Evolutionary conservation across 768 basidiomycete species (phyloP).

Genomic region (Boletus edulis): DNA sequence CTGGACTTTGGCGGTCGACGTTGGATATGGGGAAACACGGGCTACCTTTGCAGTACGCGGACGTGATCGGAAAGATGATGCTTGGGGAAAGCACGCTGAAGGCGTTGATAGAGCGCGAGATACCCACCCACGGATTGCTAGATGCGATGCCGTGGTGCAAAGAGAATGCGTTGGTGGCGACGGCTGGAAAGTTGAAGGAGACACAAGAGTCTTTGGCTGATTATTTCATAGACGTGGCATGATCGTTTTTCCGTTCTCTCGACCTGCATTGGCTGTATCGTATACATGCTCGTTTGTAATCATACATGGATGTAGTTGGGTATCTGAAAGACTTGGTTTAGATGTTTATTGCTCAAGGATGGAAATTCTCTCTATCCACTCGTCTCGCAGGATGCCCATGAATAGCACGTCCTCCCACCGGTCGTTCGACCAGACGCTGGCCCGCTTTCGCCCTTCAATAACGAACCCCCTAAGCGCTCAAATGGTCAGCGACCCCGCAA

Average conservation of each 20-base stretch:
- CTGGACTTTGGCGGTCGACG: conserved; percentile 43
- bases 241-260: not conserved
- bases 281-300: conserved; percentile 11
- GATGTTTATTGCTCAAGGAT: conserved; percentile 16
- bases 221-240: conserved; percentile 43
- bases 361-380: conserved; percentile 33
- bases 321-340: not conserved
- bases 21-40: conserved; percentile 39
- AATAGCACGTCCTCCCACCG: conserved; percentile 37
- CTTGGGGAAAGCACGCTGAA: conserved; percentile 47
- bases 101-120: conserved; percentile 43
- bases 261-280: conserved; percentile 5
- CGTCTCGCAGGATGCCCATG: conserved; percentile 41
- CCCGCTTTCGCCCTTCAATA: conserved; percentile 37
- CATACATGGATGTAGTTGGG: not conserved
- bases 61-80: conserved; percentile 45
- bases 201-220: conserved; percentile 46
- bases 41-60: conserved; percentile 41
- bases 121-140: conserved; percentile 37
- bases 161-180: conserved; percentile 41
- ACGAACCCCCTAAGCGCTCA: conserved; percentile 35
- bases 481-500: not conserved
- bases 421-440: conserved; percentile 34
- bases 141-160: conserved; percentile 47
- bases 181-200: conserved; percentile 43